These are phyloP conservation scores for Mycena indigotica DNA, from an alignment of 768 basidiomycete species.

Conservation along the genomic window DNA sequence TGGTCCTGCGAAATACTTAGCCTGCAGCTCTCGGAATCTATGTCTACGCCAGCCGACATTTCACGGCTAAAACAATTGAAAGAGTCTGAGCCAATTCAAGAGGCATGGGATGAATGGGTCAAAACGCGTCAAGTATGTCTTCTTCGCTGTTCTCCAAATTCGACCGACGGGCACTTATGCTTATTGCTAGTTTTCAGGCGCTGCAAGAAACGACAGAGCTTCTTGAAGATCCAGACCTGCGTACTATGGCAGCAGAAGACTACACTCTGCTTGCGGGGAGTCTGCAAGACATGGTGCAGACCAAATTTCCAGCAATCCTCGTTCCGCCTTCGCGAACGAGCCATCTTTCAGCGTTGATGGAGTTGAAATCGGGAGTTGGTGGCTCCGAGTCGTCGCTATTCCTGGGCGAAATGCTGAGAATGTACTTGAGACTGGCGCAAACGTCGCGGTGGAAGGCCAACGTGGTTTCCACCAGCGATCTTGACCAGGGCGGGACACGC, in stretches of 20 bases:
- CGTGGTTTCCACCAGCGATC: slow-evolving; percentile 59
- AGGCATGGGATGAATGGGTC: slow-evolving; percentile 69
- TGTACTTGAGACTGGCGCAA: slow-evolving; percentile 76
- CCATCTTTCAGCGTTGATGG: slow-evolving; percentile 76
- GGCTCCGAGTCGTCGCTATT: slow-evolving; percentile 89
- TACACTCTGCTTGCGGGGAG: slow-evolving; percentile 45
- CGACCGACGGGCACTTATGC: slow-evolving; percentile 15
- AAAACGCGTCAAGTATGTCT: slow-evolving; percentile 56
- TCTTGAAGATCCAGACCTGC: slow-evolving; percentile 78
- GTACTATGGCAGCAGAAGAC: slow-evolving; percentile 72
- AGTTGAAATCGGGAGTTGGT: slow-evolving; percentile 91
- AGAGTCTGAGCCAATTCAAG: slow-evolving; percentile 66
- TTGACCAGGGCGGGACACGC: slow-evolving; percentile 66
- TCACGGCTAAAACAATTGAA: slow-evolving; percentile 61
- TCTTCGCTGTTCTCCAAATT: neutral
- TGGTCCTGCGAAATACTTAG: slow-evolving; percentile 9
- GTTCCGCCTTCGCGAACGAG: slow-evolving; percentile 70
- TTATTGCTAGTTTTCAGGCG: slow-evolving; percentile 50
- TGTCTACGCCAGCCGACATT: slow-evolving; percentile 60
- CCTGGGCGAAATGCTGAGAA: slow-evolving; percentile 70
- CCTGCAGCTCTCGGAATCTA: slow-evolving; percentile 52
- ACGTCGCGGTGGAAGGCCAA: slow-evolving; percentile 59
- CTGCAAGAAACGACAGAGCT: slow-evolving; percentile 63
- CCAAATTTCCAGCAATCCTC: slow-evolving; percentile 69
- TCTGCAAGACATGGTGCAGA: slow-evolving; percentile 37